A percentile compares a stretch with the other conserved stretches of the same genome.
These are phyloP conservation scores for Colletotrichum tropicale DNA, from an alignment of 2,329 filamentous ascomycete species.

Conservation along the genomic window DNA sequence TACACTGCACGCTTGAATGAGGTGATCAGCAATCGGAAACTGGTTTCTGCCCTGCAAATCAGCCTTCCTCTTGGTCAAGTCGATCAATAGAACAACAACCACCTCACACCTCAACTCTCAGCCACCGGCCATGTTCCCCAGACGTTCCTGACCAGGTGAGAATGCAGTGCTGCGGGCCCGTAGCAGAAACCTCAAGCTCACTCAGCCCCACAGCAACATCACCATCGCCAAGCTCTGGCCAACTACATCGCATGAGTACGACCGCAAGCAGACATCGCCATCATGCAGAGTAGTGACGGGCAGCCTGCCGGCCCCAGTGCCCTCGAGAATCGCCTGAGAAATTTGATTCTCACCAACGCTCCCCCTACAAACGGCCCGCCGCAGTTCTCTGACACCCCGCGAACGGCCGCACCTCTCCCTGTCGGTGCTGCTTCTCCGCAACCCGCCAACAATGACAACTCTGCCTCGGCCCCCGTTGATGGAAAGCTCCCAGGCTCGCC, in stretches of 20 bases:
- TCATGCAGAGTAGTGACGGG: constrained; percentile 7
- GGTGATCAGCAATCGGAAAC: not conserved
- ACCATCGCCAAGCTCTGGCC: not conserved
- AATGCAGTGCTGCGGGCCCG: not conserved
- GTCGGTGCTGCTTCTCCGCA: not conserved
- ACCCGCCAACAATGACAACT: not conserved
- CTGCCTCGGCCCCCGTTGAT: constrained; percentile 26
- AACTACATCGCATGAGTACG: not conserved
- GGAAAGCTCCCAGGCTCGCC: constrained; percentile 38
- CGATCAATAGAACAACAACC: not conserved
- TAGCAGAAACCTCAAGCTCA: constrained; percentile 4
- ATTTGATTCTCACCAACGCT: constrained; percentile 62
- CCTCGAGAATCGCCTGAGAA: constrained; percentile 63
- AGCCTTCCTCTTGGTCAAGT: not conserved
- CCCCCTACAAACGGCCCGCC: constrained; percentile 25
- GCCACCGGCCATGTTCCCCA: not conserved
- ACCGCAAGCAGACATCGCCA: not conserved
- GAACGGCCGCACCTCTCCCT: constrained; percentile 4
- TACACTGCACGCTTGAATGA: not conserved
- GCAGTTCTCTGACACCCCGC: constrained; percentile 18
- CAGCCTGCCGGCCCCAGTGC: constrained; percentile 37
- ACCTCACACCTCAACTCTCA: not conserved
- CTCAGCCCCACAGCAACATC: not conserved
- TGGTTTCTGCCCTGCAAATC: not conserved
- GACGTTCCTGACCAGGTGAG: constrained; percentile 1